Evolutionary conservation across 2,329 filamentous ascomycete species (phyloP), one percentile per base, ranked within the genome.

Genomic region (Epichloe sylvatica): DNA sequence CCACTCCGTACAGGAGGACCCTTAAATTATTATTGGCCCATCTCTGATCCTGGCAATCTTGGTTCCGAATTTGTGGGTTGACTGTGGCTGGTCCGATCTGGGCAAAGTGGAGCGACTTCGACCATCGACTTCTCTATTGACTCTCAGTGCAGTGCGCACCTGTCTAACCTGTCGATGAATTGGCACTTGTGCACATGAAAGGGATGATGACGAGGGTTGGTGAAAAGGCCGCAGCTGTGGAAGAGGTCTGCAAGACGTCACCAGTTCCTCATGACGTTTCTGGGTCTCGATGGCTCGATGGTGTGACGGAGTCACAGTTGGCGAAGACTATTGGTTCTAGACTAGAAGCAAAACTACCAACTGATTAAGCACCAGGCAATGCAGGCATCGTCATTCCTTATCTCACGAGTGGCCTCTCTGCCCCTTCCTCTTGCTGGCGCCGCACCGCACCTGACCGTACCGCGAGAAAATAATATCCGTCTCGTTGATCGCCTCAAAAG

Each of bases 11-110:
- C 19, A 19, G 19, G 19, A 19, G 19, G 19, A 19, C 19, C 19
- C 19, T 19, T 19, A 19, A 19, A 19, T 19, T 19, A 19, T 1
- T 19, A 19, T 19, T 3, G 19, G n/a, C n/a, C n/a, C n/a, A n/a
- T n/a, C 19, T 19, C 11, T 12, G 17, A 17, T 25, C 25, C 23
- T 17, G 35, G 44, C 40, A 43, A 33, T 25, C 33, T 21, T 21
- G 9, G 43, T 8, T 30, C 33, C 35, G 21, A 21, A 21, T 8
- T 15, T 4, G 7, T n/a, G 36, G 45, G 19, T 35, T 39, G 44
- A 38, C 33, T 43, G 43, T 39, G 19, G 21, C 33, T 41, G 49
- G 19, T 45, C 34, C 50, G 50, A 51, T 51, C 50, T 49, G 34
- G 25, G 35, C 33, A 41, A 21, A 30, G 46, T 51, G 50, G 50